phyloP scores from a whole-genome alignment of 2,329 filamentous ascomycete species.

The Xylogone sp. region DNA sequence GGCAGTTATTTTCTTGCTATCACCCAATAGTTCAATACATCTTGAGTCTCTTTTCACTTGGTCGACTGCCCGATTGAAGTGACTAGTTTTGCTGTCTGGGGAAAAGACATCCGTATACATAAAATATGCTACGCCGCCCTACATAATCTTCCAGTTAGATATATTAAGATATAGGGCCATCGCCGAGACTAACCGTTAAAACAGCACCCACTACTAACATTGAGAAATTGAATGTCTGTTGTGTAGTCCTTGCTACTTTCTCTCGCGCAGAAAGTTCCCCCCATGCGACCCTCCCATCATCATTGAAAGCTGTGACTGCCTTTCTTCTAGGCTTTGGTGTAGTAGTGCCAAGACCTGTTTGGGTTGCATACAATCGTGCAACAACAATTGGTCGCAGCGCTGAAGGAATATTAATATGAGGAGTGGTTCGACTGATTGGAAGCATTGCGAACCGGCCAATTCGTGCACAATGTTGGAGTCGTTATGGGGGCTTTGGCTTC shows the following conservation, averaged over 20 bases:
- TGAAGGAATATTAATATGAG: slow-evolving; percentile 33
- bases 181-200: slow-evolving; percentile 58
- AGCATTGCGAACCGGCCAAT: slow-evolving; percentile 11
- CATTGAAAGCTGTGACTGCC: slow-evolving; percentile 78
- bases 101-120: slow-evolving; percentile 82
- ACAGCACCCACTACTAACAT: slow-evolving; percentile 71
- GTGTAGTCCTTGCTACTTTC: slow-evolving; percentile 79
- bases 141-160: slow-evolving; percentile 12
- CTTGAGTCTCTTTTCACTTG: slow-evolving; percentile 69
- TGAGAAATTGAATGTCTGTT: slow-evolving; percentile 86
- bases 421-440: slow-evolving; percentile 16
- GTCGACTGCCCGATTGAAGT: slow-evolving; percentile 85
- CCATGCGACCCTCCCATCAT: slow-evolving; percentile 82
- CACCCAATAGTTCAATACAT: slow-evolving; percentile 72
- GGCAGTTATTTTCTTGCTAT: slow-evolving; percentile 70
- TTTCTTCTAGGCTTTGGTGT: slow-evolving; percentile 49
- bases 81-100: slow-evolving; percentile 76
- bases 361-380: slow-evolving; percentile 54
- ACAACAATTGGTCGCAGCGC: slow-evolving; percentile 34
- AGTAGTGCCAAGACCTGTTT: slow-evolving; percentile 40
- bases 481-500: background rate
- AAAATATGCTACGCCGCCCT: slow-evolving; percentile 75
- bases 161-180: background rate
- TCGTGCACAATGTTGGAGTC: background rate
- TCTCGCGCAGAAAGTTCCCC: slow-evolving; percentile 68